Evolutionary conservation across 805 yeast genomes (phyloP), one percentile per base, ranked within the genome.

Genomic region (Cyberlindnera maritima): DNA sequence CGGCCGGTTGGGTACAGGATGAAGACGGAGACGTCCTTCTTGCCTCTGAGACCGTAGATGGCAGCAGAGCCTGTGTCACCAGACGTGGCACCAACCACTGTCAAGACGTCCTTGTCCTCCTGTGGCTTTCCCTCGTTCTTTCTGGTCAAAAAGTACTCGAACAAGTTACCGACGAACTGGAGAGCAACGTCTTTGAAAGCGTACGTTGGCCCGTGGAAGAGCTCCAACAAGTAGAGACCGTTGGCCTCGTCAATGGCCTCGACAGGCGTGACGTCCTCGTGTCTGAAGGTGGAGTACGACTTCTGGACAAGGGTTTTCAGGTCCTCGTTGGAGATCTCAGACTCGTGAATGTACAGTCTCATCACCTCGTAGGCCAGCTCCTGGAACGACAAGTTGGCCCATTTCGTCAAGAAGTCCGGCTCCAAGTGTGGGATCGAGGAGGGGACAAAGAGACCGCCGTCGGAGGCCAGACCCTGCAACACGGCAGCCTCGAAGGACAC

Each of bases 1-100:
- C 97, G 83, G 41, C 98, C 99, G 9, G 96, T 88, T 60, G 99
- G 99, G 64, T 92, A 94, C 59, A 94, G 72, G 55, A 94, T 94
- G 69, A 94, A 94, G 19, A 94, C 99, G 26, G 95, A 86, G n/a
- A 94, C 97, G 66, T 94, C 98, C 69, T 90, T 87, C 71, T 94
- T 94, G 67, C 95, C 95, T 71, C 99, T 80, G 57, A 94, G 78
- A 45, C 99, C 99, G 70, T 94, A 94, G 57, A 94, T 94, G 53
- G 99, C 99, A 45, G 99, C 99, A 44, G 96, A 87, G 50, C 99
- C 99, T 39, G 99, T 94, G 63, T 94, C 99, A 63, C 99, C 99
- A 39, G 96, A 86, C 23, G 99, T 94, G 37, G 99, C 99, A 62
- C 99, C 99, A 48, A 94, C 97, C 55, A 94, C 98, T 33, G 99